phyloP scores from a whole-genome alignment of 345 rosid species.

The Salix purpurea region DNA sequence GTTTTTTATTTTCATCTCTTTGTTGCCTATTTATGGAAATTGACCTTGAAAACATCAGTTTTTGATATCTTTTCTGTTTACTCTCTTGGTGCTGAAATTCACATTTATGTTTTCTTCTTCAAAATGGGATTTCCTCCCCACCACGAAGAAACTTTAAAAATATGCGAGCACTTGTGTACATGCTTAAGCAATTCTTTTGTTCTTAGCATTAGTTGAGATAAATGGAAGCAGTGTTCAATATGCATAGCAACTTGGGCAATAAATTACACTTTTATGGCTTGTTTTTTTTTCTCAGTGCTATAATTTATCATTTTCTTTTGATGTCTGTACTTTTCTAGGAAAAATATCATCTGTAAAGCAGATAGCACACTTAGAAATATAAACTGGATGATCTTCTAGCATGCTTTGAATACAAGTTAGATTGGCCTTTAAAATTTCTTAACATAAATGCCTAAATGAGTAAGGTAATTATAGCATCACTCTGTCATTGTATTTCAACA shows the following conservation, averaged over 20 bases:
- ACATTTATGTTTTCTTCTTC: not conserved
- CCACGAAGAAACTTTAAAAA: not conserved
- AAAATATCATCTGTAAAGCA: not conserved
- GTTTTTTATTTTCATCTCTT: not conserved
- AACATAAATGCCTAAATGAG: not conserved
- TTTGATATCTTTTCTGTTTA: not conserved
- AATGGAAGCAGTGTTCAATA: not conserved
- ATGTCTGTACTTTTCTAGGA: not conserved
- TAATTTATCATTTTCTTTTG: not conserved
- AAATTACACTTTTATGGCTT: not conserved
- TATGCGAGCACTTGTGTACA: not conserved
- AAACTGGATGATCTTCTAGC: not conserved
- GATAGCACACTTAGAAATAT: not conserved
- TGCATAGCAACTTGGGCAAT: not conserved
- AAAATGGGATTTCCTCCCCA: not conserved
- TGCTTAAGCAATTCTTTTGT: not conserved
- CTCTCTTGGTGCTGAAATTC: not conserved
- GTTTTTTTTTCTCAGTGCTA: not conserved
- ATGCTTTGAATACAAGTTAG: not conserved
- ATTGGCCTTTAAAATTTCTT: not conserved
- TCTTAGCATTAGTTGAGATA: not conserved
- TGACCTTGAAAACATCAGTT: not conserved
- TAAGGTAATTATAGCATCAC: not conserved
- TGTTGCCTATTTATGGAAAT: not conserved
- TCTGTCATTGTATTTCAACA: not conserved